These are phyloP conservation scores for Aureobasidium sp. DNA, from an alignment of 2,329 filamentous ascomycete genomes.

Conservation along the genomic window DNA sequence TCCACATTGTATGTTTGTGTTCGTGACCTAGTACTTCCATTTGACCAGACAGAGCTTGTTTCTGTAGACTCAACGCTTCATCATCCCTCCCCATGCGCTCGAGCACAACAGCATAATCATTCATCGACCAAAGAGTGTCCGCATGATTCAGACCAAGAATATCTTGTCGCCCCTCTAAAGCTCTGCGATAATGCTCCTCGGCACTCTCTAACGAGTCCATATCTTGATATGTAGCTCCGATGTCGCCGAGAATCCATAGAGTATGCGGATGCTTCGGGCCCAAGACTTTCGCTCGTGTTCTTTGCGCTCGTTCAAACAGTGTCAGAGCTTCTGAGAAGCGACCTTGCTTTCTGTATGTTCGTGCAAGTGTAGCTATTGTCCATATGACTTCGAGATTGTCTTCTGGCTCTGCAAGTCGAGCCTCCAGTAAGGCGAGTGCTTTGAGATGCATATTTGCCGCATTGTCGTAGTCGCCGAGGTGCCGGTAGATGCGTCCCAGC, in stretches of 20 bases:
- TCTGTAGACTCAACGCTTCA: neutral
- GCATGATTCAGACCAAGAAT: neutral
- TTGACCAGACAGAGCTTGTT: neutral
- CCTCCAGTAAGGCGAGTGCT: neutral
- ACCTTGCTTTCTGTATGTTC: neutral
- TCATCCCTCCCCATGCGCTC: neutral
- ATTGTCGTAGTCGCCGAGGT: neutral
- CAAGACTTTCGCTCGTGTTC: neutral
- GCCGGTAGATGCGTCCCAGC: neutral
- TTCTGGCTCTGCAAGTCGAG: neutral
- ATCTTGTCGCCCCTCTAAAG: neutral
- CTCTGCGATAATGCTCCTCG: neutral
- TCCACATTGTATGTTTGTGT: neutral
- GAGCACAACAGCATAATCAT: neutral
- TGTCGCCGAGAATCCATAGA: neutral
- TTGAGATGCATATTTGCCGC: neutral
- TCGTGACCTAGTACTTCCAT: neutral
- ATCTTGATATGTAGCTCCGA: neutral
- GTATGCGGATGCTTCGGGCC: neutral
- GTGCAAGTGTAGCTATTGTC: neutral
- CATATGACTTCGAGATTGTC: neutral
- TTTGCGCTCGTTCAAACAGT: neutral
- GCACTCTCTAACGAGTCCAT: neutral
- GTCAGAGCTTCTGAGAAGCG: neutral
- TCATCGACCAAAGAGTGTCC: neutral